A percentile compares a stretch with the other conserved stretches of the same genome.
Evolutionary conservation across 768 basidiomycete species (phyloP).

Genomic region (Tulasnella sp.): DNA sequence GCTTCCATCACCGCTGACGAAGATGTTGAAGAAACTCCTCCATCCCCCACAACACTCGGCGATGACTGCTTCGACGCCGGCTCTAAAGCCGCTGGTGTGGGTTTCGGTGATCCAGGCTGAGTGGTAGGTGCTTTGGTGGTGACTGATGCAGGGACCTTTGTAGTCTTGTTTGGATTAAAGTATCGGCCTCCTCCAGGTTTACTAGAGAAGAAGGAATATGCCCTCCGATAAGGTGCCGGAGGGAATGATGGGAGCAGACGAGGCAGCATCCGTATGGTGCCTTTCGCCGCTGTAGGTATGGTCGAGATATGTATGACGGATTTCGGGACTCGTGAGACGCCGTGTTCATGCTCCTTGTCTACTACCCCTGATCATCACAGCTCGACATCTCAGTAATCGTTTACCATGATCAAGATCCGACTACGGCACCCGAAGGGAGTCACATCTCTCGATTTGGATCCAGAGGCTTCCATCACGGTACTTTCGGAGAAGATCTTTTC

Average conservation of each 20-base stretch:
- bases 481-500: conserved; percentile 63
- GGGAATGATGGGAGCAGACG: neutral
- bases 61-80: neutral
- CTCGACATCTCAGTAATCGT: no score
- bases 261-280: neutral
- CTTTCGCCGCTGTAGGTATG: neutral
- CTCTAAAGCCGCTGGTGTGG: neutral
- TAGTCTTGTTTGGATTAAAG: conserved; percentile 16
- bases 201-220: conserved; percentile 20
- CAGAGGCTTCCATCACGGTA: conserved; percentile 60
- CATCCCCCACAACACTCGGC: neutral
- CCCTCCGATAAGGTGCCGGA: neutral
- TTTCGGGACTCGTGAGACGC: neutral
- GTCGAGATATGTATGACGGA: neutral
- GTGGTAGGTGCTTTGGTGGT: neutral
- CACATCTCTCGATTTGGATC: conserved; percentile 59
- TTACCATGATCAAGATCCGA: conserved; percentile 25
- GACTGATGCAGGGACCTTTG: conserved; percentile 11
- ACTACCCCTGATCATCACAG: no score
- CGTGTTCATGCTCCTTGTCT: neutral
- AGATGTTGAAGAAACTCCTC: neutral
- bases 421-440: conserved; percentile 80
- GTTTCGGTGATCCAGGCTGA: neutral
- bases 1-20: neutral
- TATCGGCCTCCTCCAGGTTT: conserved; percentile 17